These are phyloP conservation scores for Candida anutae DNA, from an alignment of 1,139 yeast genomes.

Conservation along the genomic window DNA sequence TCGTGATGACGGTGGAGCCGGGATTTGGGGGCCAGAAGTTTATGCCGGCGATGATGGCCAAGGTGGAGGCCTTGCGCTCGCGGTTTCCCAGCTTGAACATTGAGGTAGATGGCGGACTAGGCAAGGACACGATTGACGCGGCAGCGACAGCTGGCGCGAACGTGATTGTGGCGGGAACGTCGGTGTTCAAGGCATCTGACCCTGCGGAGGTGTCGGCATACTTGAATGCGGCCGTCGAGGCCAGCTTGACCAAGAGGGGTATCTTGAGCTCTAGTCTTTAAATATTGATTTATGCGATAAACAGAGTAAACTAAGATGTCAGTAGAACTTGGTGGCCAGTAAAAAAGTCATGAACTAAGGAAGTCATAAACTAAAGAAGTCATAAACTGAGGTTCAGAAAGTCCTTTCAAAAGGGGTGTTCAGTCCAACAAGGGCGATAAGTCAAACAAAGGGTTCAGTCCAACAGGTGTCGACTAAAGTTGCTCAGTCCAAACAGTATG, in stretches of 20 bases:
- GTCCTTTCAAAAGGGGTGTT: too few relatives aligned
- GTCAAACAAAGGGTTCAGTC: too few relatives aligned
- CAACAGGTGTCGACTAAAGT: too few relatives aligned
- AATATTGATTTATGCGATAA: too few relatives aligned
- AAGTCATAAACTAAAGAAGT: too few relatives aligned
- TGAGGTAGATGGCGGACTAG: conserved; percentile 96
- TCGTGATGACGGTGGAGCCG: conserved; percentile 97
- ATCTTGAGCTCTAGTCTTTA: too few relatives aligned
- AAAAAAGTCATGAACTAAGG: too few relatives aligned
- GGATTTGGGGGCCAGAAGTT: conserved; percentile 98
- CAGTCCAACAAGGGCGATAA: too few relatives aligned
- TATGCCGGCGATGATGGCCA: conserved; percentile 94
- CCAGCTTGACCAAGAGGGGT: not conserved
- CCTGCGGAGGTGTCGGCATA: conserved; percentile 66
- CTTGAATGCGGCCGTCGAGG: conserved; percentile 53
- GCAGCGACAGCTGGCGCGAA: conserved; percentile 97
- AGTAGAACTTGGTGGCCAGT: too few relatives aligned
- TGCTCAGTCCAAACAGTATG: too few relatives aligned
- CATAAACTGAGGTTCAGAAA: too few relatives aligned
- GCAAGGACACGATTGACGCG: conserved; percentile 68
- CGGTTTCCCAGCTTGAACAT: conserved; percentile 75
- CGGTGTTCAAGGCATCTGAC: conserved; percentile 77
- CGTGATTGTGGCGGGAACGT: conserved; percentile 96
- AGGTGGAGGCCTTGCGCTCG: conserved; percentile 68
- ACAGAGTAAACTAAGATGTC: too few relatives aligned